phyloP scores from a whole-genome alignment of 2,329 filamentous ascomycete genomes.

The Xylariaceae sp. region DNA sequence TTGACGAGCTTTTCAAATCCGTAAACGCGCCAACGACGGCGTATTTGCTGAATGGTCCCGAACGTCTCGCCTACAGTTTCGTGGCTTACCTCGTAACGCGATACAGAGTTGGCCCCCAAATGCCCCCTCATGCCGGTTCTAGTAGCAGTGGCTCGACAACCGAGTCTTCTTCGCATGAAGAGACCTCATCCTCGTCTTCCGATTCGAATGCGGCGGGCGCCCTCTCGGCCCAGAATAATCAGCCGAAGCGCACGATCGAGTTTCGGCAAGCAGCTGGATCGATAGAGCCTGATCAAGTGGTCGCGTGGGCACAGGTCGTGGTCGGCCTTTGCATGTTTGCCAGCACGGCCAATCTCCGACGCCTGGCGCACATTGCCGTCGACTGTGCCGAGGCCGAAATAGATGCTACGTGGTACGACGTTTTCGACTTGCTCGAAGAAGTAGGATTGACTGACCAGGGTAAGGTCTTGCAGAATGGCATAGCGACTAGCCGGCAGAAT shows the following conservation, averaged over 20 bases:
- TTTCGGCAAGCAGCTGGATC: constrained; percentile 19
- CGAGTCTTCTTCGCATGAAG: no score
- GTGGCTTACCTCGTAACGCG: no score
- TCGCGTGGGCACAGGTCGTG: constrained; percentile 8
- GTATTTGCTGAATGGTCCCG: no score
- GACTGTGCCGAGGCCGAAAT: constrained; percentile 10
- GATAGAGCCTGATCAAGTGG: constrained; percentile 13
- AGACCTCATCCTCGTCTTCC: no score
- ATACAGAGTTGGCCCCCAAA: no score
- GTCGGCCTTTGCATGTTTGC: constrained; percentile 11
- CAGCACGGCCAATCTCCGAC: neutral
- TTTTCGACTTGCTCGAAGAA: constrained; percentile 17
- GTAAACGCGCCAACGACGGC: no score
- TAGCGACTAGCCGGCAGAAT: no score
- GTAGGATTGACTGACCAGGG: constrained; percentile 12
- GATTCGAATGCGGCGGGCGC: no score
- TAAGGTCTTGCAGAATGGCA: constrained; percentile 3
- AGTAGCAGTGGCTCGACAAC: no score
- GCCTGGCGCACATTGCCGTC: constrained; percentile 6
- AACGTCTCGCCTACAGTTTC: no score
- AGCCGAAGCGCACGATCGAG: constrained; percentile 18
- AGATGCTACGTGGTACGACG: constrained; percentile 13
- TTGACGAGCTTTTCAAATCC: no score
- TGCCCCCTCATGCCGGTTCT: no score
- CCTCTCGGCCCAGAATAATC: neutral